Base-by-base conservation (phyloP, 2,329 filamentous ascomycete species). In the Leptodontidium sp. region DNA sequence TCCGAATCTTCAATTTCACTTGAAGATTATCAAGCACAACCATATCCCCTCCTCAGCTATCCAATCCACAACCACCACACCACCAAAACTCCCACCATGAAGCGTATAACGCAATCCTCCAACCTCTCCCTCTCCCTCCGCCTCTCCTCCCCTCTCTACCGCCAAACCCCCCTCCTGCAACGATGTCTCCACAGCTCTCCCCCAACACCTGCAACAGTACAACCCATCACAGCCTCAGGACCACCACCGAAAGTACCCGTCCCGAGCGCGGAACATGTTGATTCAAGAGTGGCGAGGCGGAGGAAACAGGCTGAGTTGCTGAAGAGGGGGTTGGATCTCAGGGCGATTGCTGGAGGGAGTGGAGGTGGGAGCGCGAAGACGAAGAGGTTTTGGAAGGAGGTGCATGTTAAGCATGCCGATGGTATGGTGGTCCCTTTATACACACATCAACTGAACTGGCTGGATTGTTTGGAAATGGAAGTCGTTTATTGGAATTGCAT, bases 361-460 rank as follows among this genome's bases (percentile, higher is more conserved):
- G 79, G 80, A 64, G 79, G 79, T 17, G 79, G 82, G 66, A 73
- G 68, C 1, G 75, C 74, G 40, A 85, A 85, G 71, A 85, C 85
- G 77, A 92, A 90, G 82, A 87, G 94, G 64, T 98, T 98, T 83
- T 98, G 95, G 95, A 93, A 91, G 80, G 87, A 96, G 77, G 93
- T 96, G 1, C 80, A 85, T 70, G 89, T 98, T 47, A 84, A 86
- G 72, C 88, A 91, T 77, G 85, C 86, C 11, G 83, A 90, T 71
- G 90, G 91, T 92, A 82, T 67, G 80, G 72, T 68, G 53, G 11
- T 32, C 58, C 21, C 29, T 21, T 32, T 35, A 8, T 58, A 24
- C 47, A 38, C 26, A 15, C 29, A 6, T 24, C 38, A 24, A 45
- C 15, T 21, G 43, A 45, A 17, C 29, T 32, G 26, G 38, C 14